Base-by-base conservation (phyloP, 2,329 filamentous ascomycete species). In the Epichloe uncinata region DNA sequence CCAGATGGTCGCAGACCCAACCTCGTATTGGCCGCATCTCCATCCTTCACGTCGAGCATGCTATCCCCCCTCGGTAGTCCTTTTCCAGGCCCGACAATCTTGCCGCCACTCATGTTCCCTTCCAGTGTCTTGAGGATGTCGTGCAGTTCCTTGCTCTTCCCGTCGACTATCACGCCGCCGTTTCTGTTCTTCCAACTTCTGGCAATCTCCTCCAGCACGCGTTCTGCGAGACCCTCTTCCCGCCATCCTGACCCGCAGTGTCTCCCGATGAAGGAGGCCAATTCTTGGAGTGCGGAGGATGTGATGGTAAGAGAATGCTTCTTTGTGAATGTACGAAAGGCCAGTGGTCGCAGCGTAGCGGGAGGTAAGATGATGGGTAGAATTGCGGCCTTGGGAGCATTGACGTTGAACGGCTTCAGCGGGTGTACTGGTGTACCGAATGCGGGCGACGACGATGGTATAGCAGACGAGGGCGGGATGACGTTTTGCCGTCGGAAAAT, bases 241-340 rank as follows among this genome's bases (percentile, higher is more conserved):
- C 91, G 81, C 93, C 93, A 98, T 82, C 83, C 88, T 51, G 90
- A 90, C 35, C 93, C 93, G 65, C 93, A 98, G 66, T 95, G 85
- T 58, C 87, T 84, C 11, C 93, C 94, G 48, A 98, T 85, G 65
- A 98, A 98, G 1, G 79, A 77, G 18, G 93, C 90, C 34, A 98
- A 75, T 44, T 86, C 80, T 64, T 91, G 83, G 5, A 98, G 72
- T 0, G 93, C 88, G 0, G 89, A 81, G 0, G 91, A 93, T 7
- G 87, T 90, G 48, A 98, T 79, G 0, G 90, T 97, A 50, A 98
- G 73, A 58, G 91, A 94, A 69, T 98, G 88, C 63, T 97, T 98
- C 67, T 96, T 96, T 2, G 93, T 98, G 57, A 98, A 95, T 0
- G 87, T 94, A 44, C 93, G 82, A 62, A 98, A 97, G 8, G 93